Evolutionary conservation across 441 rosid species (phyloP).

Genomic region (Biscutella laevigata): DNA sequence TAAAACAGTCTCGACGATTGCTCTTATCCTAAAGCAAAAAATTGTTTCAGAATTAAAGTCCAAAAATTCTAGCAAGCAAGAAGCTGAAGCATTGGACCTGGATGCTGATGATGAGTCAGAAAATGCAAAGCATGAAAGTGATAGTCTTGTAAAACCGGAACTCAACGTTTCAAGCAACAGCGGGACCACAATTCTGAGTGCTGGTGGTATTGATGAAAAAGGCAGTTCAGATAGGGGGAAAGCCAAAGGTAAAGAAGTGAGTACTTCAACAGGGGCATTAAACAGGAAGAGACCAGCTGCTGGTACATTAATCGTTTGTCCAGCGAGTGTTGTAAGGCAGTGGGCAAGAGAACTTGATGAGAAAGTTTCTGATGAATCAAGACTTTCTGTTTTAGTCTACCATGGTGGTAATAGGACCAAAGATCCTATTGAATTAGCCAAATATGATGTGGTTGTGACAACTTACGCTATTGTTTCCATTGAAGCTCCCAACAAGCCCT

Average conservation of each 20-base stretch:
- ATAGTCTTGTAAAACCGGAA: slow-evolving; percentile 15
- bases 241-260: slow-evolving; percentile 35
- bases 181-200: slow-evolving; percentile 63
- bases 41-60: slow-evolving; percentile 49
- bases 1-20: slow-evolving; percentile 88
- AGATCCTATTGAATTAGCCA: slow-evolving; percentile 74
- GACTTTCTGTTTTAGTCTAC: slow-evolving; percentile 60
- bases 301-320: slow-evolving; percentile 94
- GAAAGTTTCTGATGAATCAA: slow-evolving; percentile 65
- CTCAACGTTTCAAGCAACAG: slow-evolving; percentile 29
- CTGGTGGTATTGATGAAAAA: slow-evolving; percentile 40
- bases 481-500: slow-evolving; percentile 79
- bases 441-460: slow-evolving; percentile 79
- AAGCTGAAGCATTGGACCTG: slow-evolving; percentile 74
- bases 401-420: slow-evolving; percentile 90
- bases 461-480: slow-evolving; percentile 78
- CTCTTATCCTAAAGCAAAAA: slow-evolving; percentile 83
- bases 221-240: slow-evolving; percentile 28
- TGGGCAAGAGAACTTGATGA: slow-evolving; percentile 91
- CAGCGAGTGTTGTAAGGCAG: slow-evolving; percentile 89
- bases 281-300: slow-evolving; percentile 57
- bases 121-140: slow-evolving; percentile 25
- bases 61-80: slow-evolving; percentile 32
- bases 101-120: slow-evolving; percentile 69
- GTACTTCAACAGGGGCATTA: slow-evolving; percentile 38